A percentile compares a stretch with the other conserved stretches of the same genome.
Conservation (phyloP, 148 eudicot genomes). For the Heliamphora exappendiculata region DNA sequence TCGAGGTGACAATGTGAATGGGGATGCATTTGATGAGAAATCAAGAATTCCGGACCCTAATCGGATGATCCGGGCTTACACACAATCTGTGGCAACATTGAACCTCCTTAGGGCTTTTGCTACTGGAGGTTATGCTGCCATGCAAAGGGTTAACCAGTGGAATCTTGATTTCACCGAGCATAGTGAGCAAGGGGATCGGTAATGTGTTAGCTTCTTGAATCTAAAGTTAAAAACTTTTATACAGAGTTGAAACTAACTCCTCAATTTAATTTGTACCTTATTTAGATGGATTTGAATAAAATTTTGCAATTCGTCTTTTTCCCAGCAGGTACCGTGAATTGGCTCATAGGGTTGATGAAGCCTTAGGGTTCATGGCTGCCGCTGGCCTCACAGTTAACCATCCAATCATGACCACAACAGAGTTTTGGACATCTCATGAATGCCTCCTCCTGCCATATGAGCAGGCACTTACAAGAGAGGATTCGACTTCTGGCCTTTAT, state of each 20-base stretch:
- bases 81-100: conserved; percentile 65
- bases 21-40: conserved; percentile 60
- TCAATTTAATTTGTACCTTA: background rate
- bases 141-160: conserved; percentile 69
- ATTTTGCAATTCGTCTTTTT: background rate
- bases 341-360: conserved; percentile 67
- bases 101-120: conserved; percentile 75
- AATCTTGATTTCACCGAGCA: conserved; percentile 67
- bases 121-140: conserved; percentile 78
- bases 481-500: conserved; percentile 60
- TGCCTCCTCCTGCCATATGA: conserved; percentile 74
- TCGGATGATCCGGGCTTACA: conserved; percentile 63
- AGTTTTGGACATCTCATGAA: conserved; percentile 77
- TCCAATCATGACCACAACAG: conserved; percentile 59
- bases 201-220: background rate
- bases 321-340: conserved; percentile 63
- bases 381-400: conserved; percentile 61
- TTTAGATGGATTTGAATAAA: background rate
- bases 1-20: conserved; percentile 65
- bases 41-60: conserved; percentile 63
- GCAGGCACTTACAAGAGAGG: conserved; percentile 71
- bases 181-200: conserved; percentile 73
- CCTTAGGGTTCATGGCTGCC: conserved; percentile 75
- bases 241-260: background rate
- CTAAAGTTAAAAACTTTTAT: background rate